Conservation (phyloP, 2,329 filamentous ascomycete species). For the Pestalotiopsis fici region DNA sequence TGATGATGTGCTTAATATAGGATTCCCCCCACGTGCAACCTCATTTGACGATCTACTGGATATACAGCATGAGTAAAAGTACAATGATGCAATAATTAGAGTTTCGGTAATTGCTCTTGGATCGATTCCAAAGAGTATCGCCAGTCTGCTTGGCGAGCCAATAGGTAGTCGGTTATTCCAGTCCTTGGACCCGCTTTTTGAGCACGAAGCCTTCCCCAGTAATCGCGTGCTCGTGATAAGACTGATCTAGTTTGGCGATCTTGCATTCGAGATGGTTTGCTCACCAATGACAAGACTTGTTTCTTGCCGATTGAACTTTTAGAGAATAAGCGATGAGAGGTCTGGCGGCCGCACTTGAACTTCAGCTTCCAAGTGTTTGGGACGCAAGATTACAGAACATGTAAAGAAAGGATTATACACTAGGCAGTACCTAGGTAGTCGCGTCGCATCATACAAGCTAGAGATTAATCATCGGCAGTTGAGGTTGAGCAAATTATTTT, state of each 20-base stretch:
- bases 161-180: not conserved
- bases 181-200: not conserved
- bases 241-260: not conserved
- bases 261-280: not conserved
- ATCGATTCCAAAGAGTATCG: not conserved
- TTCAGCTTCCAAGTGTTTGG: not conserved
- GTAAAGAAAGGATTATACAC: not conserved
- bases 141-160: not conserved
- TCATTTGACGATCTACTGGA: not conserved
- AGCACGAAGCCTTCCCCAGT: not conserved
- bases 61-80: not conserved
- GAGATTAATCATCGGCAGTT: not conserved
- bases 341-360: not conserved
- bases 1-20: not conserved
- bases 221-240: slow-evolving; percentile 7
- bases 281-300: not conserved
- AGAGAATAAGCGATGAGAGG: not conserved
- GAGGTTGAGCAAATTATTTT: not conserved
- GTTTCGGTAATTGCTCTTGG: slow-evolving; percentile 1
- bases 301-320: not conserved
- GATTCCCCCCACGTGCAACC: not conserved
- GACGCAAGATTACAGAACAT: not conserved
- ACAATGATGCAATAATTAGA: slow-evolving; percentile 4
- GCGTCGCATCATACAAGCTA: slow-evolving; percentile 7
- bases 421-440: not conserved